Evolutionary conservation across 2,329 filamentous ascomycete genomes (phyloP).

Genomic region (Byssothecium circinans): DNA sequence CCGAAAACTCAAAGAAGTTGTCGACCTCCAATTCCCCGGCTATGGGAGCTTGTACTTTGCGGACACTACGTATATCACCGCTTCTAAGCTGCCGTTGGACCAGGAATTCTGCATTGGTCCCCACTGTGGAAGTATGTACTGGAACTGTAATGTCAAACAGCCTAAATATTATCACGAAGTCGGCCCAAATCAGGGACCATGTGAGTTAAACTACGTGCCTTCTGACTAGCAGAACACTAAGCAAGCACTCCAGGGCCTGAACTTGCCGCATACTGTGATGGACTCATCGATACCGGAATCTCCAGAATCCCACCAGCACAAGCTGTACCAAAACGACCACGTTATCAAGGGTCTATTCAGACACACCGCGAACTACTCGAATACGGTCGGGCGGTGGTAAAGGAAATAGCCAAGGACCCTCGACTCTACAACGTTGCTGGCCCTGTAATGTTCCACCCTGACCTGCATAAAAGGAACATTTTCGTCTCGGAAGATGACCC

Average conservation of each 20-base stretch:
- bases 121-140: constrained; percentile 33
- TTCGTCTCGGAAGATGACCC: constrained; percentile 47
- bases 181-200: constrained; percentile 44
- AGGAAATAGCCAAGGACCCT: constrained; percentile 29
- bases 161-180: constrained; percentile 38
- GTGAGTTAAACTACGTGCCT: constrained; percentile 29
- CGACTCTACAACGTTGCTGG: constrained; percentile 28
- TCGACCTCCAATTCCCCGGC: constrained; percentile 40
- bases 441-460: constrained; percentile 44
- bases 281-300: constrained; percentile 45
- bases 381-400: constrained; percentile 29
- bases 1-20: constrained; percentile 33
- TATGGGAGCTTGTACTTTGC: constrained; percentile 46
- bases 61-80: constrained; percentile 16
- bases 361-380: constrained; percentile 40
- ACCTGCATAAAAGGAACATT: constrained; percentile 48
- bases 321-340: constrained; percentile 19
- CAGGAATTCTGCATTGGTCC: constrained; percentile 35
- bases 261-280: constrained; percentile 38
- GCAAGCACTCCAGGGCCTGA: constrained; percentile 34
- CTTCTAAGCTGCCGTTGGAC: constrained; percentile 13
- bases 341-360: constrained; percentile 42
- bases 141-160: constrained; percentile 33
- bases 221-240: constrained; percentile 8
- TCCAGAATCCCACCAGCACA: constrained; percentile 37